Evolutionary conservation across 106 monocot species (phyloP), one percentile per base, ranked within the genome.

Genomic region (Dendrobium chrysotoxum): DNA sequence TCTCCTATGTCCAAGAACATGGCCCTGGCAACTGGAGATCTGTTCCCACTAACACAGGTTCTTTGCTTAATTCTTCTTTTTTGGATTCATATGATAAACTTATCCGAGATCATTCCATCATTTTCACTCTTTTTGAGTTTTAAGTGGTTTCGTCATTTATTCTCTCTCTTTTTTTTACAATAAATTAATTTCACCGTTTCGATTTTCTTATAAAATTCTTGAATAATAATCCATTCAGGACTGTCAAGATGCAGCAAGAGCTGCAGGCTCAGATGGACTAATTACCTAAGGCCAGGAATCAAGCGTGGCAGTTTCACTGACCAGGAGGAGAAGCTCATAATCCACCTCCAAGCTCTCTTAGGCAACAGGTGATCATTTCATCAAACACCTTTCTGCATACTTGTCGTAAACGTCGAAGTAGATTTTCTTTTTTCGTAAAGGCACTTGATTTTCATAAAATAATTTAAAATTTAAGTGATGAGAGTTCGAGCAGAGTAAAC

Each of bases 161-260:
- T 23, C 11, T 65, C 25, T 57, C 6, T 64, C 26, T 26, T 30
- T 70, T 13, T 70, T 4, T 16, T 4, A 26, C 61, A 17, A 61
- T n/a, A 2, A 3, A 12, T 73, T 28, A 30, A 10, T 30, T 28
- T 71, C 35, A 18, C n/a, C 39, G 3, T 15, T 50, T 50, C 50
- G 13, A 50, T 50, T 50, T 50, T 50, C 50, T 50, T 46, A 7
- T 46, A 46, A 46, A 46, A 46, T 9, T 45, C 0, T 45, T 45
- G 45, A 45, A 45, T 11, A 11, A 11, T 11, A 1, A 45, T 11
- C 45, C 16, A 50, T 70, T 58, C 79, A 95, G 95, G 95, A 4
- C 70, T 95, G 80, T 85, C 88, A 89, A 89, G 95, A 82, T 95
- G 95, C 82, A 95, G 93, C 79, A 95, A 95, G 87, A 95, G 95